phyloP scores from a whole-genome alignment of 192 early-diverging fungal species.

The Diversispora epigaea region DNA sequence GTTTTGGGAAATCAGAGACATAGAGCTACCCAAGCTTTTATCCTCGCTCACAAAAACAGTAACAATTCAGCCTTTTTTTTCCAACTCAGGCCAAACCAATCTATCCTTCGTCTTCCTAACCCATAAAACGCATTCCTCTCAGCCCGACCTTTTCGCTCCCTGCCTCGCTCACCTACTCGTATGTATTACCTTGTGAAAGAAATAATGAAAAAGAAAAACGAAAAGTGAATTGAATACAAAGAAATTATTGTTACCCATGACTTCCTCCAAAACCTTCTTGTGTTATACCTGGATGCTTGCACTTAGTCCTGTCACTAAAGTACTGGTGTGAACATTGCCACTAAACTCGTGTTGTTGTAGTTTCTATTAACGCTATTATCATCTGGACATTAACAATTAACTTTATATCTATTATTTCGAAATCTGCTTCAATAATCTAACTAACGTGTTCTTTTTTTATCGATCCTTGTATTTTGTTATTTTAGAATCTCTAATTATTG shows the following conservation, averaged over 20 bases:
- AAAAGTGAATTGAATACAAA: not conserved
- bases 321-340: not conserved
- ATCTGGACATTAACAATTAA: constrained; percentile 12
- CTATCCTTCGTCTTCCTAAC: constrained; percentile 29
- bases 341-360: not conserved
- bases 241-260: constrained; percentile 13
- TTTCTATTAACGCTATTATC: constrained; percentile 3
- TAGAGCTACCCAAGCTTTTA: not conserved
- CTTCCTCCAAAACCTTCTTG: not conserved
- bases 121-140: constrained; percentile 15
- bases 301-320: constrained; percentile 3
- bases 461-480: constrained; percentile 13
- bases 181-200: constrained; percentile 13
- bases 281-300: constrained; percentile 9
- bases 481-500: constrained; percentile 23
- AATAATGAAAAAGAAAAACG: not conserved
- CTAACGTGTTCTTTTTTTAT: constrained; percentile 13
- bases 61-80: constrained; percentile 11
- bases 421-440: not conserved
- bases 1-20: constrained; percentile 25
- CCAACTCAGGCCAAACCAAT: constrained; percentile 29
- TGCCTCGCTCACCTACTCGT: constrained; percentile 15
- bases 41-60: constrained; percentile 24
- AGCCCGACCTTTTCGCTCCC: constrained; percentile 26
- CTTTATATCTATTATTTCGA: not conserved